Evolutionary conservation across 176 grass and related monocot genomes (phyloP).

Genomic region (Phoenix dactylifera): DNA sequence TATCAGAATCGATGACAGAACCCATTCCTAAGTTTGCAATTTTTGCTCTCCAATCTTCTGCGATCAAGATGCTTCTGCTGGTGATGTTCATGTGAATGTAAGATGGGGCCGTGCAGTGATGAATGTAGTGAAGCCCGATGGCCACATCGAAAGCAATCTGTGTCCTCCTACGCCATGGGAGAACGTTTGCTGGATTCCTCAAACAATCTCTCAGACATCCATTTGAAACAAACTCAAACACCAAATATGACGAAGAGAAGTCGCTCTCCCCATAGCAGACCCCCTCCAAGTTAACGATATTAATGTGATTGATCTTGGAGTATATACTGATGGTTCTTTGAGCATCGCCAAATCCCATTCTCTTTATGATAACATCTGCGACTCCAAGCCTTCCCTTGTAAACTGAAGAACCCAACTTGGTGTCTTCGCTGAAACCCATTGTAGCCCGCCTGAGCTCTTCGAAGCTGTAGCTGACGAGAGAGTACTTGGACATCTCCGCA

Average conservation of each 20-base stretch:
- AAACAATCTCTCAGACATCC: background rate
- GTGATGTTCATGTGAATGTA: conserved; percentile 10
- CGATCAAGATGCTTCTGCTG: conserved; percentile 4
- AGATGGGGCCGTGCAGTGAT: conserved; percentile 2
- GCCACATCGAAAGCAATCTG: background rate
- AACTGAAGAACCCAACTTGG: background rate
- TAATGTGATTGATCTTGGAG: conserved; percentile 9
- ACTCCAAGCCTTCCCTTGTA: conserved; percentile 4
- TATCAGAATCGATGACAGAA: background rate
- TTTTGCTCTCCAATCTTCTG: conserved; percentile 2
- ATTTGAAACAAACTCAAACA: background rate
- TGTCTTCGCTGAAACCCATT: background rate
- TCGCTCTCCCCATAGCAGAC: background rate
- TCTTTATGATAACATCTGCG: background rate
- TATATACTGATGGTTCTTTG: background rate
- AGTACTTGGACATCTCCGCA: background rate
- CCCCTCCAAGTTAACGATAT: conserved; percentile 1
- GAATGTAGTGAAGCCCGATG: conserved; percentile 1
- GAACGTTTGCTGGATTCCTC: background rate
- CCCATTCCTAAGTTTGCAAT: background rate
- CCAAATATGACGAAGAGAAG: background rate
- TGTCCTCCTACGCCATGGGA: background rate
- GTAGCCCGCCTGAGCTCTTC: background rate
- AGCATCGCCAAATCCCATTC: background rate
- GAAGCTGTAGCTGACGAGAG: background rate